Evolutionary conservation across 2,329 filamentous ascomycete species (phyloP), one percentile per base, ranked within the genome.

Genomic region (Aspergillus sp.): DNA sequence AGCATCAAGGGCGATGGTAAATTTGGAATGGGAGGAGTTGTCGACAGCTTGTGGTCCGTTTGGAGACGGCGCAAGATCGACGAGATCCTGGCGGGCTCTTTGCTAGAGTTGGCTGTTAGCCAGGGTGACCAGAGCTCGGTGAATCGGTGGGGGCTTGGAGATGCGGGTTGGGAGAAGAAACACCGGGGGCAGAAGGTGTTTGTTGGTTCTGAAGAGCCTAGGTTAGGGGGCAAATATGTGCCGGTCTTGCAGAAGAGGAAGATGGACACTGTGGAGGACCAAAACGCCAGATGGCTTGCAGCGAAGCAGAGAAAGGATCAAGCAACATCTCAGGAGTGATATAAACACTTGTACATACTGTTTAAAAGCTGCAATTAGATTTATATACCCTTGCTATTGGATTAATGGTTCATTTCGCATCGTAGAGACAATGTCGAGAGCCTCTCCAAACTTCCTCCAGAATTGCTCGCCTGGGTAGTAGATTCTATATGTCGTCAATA

Each of bases 391-490:
- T 30, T 30, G 25, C 25, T 32, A 47, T 43, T 48, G 7, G 12
- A 25, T 17, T n/a, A 37, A 15, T 20, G 12, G 12, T 15, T 13
- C 19, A 32, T 53, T 77, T 78, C 4, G 75, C 75, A 63, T 88
- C 89, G 66, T 90, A 94, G 51, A 98, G 73, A 69, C 90, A 95
- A 48, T 80, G 83, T 56, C 88, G 80, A 2, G 85, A 82, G 0
- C 90, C 91, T 58, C 89, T 83, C 93, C 93, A 97, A 2, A 97
- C 91, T 57, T 82, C 79, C 72, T 96, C 90, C 23, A 97, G 75
- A 47, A 95, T 85, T 43, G 74, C 76, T 48, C 87, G 74, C 49
- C 82, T 72, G 0, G 93, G 93, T 52, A 96, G 65, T 55, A 95
- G 69, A 48, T 79, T 77, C 73, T 81, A 49, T 9, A 7, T 23